phyloP scores from a whole-genome alignment of 2,329 filamentous ascomycete species.

The Monilinia fructigena region DNA sequence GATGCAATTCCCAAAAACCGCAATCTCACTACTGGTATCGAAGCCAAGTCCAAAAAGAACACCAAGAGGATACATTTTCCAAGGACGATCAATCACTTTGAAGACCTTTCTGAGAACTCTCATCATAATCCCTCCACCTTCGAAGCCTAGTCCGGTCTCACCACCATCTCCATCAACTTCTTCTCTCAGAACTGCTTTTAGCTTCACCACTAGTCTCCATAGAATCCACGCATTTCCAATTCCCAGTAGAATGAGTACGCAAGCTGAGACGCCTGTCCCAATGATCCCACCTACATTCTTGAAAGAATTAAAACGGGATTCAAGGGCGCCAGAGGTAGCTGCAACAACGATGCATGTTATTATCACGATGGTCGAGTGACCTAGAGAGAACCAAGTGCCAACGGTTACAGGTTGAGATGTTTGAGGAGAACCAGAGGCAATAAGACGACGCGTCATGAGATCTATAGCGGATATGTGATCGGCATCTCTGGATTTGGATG shows the following conservation, averaged over 20 bases:
- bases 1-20: constrained; percentile 84
- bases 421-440: constrained; percentile 55
- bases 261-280: constrained; percentile 81
- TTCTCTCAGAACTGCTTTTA: constrained; percentile 59
- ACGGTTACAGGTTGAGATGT: constrained; percentile 80
- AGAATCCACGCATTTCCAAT: constrained; percentile 84
- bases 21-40: constrained; percentile 92
- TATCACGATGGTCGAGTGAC: constrained; percentile 90
- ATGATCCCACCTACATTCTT: constrained; percentile 81
- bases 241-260: constrained; percentile 78
- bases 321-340: constrained; percentile 80
- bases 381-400: constrained; percentile 90
- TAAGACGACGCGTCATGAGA: constrained; percentile 85
- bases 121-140: constrained; percentile 75
- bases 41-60: constrained; percentile 90
- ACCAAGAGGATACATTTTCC: constrained; percentile 95
- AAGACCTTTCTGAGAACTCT: constrained; percentile 73
- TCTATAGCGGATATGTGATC: constrained; percentile 90
- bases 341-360: constrained; percentile 90
- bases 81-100: constrained; percentile 69
- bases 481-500: constrained; percentile 57
- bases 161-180: constrained; percentile 32
- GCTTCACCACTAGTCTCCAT: constrained; percentile 68
- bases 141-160: constrained; percentile 56
- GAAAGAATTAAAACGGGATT: constrained; percentile 78